Base-by-base conservation (phyloP, 1,284 basidiomycete genomes). In the Tilletiopsis washingtonensis region DNA sequence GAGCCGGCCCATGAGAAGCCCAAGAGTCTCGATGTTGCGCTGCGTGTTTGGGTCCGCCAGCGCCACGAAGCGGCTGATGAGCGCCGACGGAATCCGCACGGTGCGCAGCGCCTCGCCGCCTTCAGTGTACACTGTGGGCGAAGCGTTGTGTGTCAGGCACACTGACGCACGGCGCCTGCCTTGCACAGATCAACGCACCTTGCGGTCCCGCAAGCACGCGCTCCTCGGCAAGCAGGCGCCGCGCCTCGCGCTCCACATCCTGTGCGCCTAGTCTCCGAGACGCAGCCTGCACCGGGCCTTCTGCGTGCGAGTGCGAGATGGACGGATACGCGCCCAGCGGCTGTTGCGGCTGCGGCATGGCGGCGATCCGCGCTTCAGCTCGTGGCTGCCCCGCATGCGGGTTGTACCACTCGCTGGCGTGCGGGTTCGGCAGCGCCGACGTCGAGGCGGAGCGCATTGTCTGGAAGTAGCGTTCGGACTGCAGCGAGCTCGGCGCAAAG, bases 41-140 rank as follows among this genome's bases (percentile, higher is more conserved):
- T 75, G 70, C 1, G 83, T 84, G 61, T 86, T 86, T 17, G 78
- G 74, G 3, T 75, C 69, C 5, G 83, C 82, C 46, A 88, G 83
- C 14, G 80, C 79, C 9, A 88, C 73, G 76, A 91, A 91, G 3
- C 81, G 78, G 4, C 79, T 77, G 9, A 89, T 77, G 54, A 82
- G 82, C 29, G 84, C 81, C 11, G 81, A 77, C 15, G 87, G 87
- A 1, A 89, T 34, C 38, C 27, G 23, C 12, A 64, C 29, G 5
- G 41, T 27, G 4, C 61, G 59, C 11, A 64, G 46, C 17, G 47
- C 34, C 15, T 32, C 38, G 11, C 47, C 48, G n/a, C 54, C 40
- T 34, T 49, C 56, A 25, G 56, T 51, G 39, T 17, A 40, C 20
- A 51, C 41, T 50, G 27, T 25, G 23, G 39, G 40, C 11, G 19